These are phyloP conservation scores for Exophiala viscosa DNA, from an alignment of 2,329 filamentous ascomycete species.

Conservation along the genomic window DNA sequence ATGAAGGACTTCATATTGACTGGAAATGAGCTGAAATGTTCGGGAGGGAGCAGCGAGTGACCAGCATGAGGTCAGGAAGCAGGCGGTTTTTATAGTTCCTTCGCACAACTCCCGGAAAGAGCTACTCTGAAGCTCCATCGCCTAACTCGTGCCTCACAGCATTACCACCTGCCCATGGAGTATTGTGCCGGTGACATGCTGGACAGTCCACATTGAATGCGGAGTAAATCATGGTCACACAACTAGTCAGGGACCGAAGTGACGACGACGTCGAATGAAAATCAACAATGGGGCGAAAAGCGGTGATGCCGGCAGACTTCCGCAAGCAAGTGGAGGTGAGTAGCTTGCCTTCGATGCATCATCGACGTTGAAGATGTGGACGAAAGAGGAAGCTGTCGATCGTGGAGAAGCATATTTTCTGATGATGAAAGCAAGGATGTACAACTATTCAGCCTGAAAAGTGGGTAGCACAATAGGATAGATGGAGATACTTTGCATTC, in stretches of 20 bases:
- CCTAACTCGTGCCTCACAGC: not conserved
- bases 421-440: not conserved
- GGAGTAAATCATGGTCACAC: not conserved
- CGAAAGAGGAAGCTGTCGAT: constrained; percentile 5
- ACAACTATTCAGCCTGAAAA: constrained; percentile 3
- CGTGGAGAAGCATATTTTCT: not conserved
- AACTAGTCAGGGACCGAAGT: not conserved
- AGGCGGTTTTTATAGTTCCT: too few species aligned
- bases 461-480: not conserved
- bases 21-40: too few species aligned
- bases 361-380: not conserved
- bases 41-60: too few species aligned
- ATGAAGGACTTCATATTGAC: not conserved
- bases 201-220: not conserved
- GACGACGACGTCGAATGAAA: too few species aligned
- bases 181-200: not conserved
- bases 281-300: not conserved
- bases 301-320: not conserved
- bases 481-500: not conserved
- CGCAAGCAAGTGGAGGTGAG: not conserved
- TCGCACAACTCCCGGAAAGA: not conserved
- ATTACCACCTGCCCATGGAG: not conserved
- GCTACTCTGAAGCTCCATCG: not conserved
- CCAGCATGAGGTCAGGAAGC: too few species aligned
- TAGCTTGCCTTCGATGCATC: not conserved